phyloP scores from a whole-genome alignment of 495 filamentous ascomycete genomes.

The Chaetomium tenue region DNA sequence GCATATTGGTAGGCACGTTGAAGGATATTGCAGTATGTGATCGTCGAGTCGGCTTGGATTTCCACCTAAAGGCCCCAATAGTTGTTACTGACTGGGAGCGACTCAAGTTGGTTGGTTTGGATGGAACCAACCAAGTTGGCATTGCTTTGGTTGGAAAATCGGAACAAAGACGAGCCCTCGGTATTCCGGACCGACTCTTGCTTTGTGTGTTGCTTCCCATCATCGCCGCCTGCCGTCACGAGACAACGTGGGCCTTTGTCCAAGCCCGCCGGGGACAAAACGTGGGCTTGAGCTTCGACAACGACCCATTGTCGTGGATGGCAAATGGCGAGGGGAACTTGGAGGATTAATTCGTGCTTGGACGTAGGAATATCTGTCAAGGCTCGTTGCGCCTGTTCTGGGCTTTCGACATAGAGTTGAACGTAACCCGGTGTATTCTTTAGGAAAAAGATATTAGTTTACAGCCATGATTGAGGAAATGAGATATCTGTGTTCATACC shows the following conservation, averaged over 20 bases:
- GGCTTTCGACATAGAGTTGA: not conserved
- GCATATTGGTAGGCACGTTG: not conserved
- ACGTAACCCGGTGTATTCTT: constrained; percentile 1
- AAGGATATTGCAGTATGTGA: not conserved
- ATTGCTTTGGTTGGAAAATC: not conserved
- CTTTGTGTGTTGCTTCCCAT: constrained; percentile 1
- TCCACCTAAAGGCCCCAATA: too few species aligned
- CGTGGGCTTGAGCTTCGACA: not conserved
- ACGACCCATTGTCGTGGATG: not conserved
- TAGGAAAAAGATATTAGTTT: constrained; percentile 1
- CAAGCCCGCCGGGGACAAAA: not conserved
- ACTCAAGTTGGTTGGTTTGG: not conserved
- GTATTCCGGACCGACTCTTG: constrained; percentile 5
- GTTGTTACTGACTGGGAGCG: not conserved
- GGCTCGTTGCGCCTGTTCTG: not conserved
- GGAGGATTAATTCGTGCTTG: not conserved
- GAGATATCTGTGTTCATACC: not conserved
- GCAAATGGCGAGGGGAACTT: not conserved
- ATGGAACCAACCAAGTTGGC: not conserved
- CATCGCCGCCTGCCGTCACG: not conserved
- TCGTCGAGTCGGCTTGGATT: not conserved
- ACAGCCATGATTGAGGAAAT: not conserved
- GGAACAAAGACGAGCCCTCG: constrained; percentile 5
- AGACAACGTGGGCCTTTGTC: constrained; percentile 11
- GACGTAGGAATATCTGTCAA: not conserved